These are phyloP conservation scores for Lentinus polychrous DNA, from an alignment of 1,284 basidiomycete genomes.

Conservation along the genomic window DNA sequence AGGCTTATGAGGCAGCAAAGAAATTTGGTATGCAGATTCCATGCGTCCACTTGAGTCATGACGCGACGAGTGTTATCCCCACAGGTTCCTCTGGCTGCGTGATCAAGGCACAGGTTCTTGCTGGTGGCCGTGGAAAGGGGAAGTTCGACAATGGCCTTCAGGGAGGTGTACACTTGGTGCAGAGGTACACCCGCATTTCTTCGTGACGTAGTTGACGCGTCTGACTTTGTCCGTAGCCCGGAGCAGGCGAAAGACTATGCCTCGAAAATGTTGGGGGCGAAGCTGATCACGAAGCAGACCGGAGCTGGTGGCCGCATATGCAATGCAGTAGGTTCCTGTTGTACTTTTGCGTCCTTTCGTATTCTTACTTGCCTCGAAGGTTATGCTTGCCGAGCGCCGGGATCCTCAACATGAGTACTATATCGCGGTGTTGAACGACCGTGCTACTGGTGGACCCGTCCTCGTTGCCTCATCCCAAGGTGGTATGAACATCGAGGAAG, in stretches of 20 bases:
- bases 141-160: slow-evolving; percentile 95
- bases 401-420: slow-evolving; percentile 98
- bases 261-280: slow-evolving; percentile 89
- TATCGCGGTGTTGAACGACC: slow-evolving; percentile 95
- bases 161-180: slow-evolving; percentile 95
- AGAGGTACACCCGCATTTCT: slow-evolving; percentile 52
- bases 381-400: slow-evolving; percentile 97
- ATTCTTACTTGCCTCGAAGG: slow-evolving; percentile 35
- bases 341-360: neutral
- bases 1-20: slow-evolving; percentile 87
- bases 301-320: slow-evolving; percentile 89
- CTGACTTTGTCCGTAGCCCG: slow-evolving; percentile 44
- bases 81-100: slow-evolving; percentile 71
- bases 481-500: slow-evolving; percentile 99
- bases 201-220: slow-evolving; percentile 7
- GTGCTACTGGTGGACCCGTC: slow-evolving; percentile 83
- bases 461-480: slow-evolving; percentile 93
- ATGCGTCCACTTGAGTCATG: neutral
- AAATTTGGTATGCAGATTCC: slow-evolving; percentile 59
- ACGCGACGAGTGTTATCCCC: slow-evolving; percentile 1
- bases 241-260: slow-evolving; percentile 87
- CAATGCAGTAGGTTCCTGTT: slow-evolving; percentile 68
- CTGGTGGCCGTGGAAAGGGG: slow-evolving; percentile 98
- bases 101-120: slow-evolving; percentile 98
- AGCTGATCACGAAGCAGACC: slow-evolving; percentile 99